Evolutionary conservation across 441 rosid species (phyloP).

Genomic region (Pelargonium fulgidum): DNA sequence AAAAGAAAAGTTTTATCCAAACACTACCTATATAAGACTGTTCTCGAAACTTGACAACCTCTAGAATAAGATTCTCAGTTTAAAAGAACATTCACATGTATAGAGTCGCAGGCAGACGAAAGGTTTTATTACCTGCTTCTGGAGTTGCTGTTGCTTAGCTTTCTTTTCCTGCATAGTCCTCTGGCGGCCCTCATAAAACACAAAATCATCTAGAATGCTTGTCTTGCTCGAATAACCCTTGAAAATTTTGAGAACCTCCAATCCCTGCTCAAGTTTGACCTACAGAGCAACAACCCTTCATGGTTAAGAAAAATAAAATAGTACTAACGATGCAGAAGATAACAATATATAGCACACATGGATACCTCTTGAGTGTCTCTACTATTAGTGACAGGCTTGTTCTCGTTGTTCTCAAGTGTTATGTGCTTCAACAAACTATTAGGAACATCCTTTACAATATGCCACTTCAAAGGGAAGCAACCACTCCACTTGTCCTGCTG

Average conservation of each 20-base stretch:
- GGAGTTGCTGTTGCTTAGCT: slow-evolving; percentile 57
- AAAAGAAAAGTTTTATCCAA: no score
- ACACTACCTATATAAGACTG: no score
- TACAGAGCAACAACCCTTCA: slow-evolving; percentile 15
- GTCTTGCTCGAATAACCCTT: slow-evolving; percentile 65
- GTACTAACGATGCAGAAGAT: no score
- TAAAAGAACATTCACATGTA: no score
- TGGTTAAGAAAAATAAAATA: no score
- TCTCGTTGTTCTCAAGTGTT: slow-evolving; percentile 83
- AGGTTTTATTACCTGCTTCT: slow-evolving; percentile 46
- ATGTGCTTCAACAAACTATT: slow-evolving; percentile 80
- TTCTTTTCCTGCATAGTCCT: slow-evolving; percentile 76
- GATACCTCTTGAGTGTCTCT: slow-evolving; percentile 92
- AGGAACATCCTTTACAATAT: slow-evolving; percentile 81
- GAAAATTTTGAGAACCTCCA: slow-evolving; percentile 70
- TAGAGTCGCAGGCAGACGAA: no score
- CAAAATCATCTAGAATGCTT: slow-evolving; percentile 82
- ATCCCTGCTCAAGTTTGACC: slow-evolving; percentile 70
- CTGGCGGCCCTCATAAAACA: slow-evolving; percentile 71
- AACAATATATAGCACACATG: background rate
- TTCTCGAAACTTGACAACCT: no score
- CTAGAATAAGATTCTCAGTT: no score
- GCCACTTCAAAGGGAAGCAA: slow-evolving; percentile 88
- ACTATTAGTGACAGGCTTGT: slow-evolving; percentile 89
- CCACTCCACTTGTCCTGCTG: slow-evolving; percentile 99